phyloP scores from a whole-genome alignment of 805 yeast species.

The Kluyveromyces starmeri region DNA sequence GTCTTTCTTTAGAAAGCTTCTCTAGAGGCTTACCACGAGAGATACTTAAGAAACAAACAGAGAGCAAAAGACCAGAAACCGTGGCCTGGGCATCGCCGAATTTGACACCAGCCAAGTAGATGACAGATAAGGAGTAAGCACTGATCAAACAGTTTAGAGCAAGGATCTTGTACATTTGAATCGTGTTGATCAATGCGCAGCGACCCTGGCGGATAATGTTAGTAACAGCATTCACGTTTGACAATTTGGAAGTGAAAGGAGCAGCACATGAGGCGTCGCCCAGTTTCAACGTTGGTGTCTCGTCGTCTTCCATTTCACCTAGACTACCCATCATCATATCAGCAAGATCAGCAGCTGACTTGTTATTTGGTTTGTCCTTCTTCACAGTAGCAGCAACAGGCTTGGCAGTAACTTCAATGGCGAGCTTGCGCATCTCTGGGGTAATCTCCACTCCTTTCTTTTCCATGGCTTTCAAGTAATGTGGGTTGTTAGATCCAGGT shows the following conservation, averaged over 20 bases:
- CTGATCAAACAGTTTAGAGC: conserved; percentile 95
- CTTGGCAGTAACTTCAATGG: conserved; percentile 39
- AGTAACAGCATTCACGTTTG: conserved; percentile 87
- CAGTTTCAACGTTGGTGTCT: conserved; percentile 85
- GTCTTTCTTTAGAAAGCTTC: conserved; percentile 85
- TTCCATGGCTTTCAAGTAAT: conserved; percentile 78
- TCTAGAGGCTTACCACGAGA: conserved; percentile 90
- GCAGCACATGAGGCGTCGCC: conserved; percentile 99
- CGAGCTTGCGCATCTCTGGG: conserved; percentile 57
- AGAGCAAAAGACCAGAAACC: conserved; percentile 81
- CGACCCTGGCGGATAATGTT: conserved; percentile 96
- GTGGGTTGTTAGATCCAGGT: conserved; percentile 88
- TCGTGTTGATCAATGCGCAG: conserved; percentile 92
- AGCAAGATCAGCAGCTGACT: conserved; percentile 44
- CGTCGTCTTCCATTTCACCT: conserved; percentile 44
- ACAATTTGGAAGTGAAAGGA: conserved; percentile 91
- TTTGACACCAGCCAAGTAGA: conserved; percentile 94
- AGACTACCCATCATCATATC: conserved; percentile 21
- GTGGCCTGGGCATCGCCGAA: conserved; percentile 99
- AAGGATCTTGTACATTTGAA: conserved; percentile 96
- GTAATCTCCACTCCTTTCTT: conserved; percentile 73
- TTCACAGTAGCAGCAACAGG: conserved; percentile 28
- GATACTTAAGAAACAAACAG: conserved; percentile 91
- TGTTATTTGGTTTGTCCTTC: conserved; percentile 6
- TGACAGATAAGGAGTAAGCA: conserved; percentile 89